Evolutionary conservation across 164 flowering plant genomes (phyloP).

Genomic region (Vitis rotundifolia): DNA sequence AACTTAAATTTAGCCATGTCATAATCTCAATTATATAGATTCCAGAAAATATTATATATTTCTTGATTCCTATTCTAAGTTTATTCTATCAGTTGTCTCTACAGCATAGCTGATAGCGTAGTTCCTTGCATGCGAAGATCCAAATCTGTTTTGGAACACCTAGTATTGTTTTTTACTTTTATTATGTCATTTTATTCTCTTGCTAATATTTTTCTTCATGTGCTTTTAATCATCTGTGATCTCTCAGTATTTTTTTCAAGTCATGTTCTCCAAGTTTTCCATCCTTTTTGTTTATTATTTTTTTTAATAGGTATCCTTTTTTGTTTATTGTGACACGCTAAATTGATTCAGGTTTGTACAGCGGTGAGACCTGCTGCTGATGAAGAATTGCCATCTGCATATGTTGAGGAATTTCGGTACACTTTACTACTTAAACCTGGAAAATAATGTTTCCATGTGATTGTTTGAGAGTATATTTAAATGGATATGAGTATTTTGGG

Average conservation of each 20-base stretch:
- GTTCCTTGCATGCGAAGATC: too few relatives aligned
- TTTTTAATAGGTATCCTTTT: too few relatives aligned
- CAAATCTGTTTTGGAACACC: too few relatives aligned
- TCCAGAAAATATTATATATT: too few relatives aligned
- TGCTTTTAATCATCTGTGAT: neutral
- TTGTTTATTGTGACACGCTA: slow-evolving; percentile 19
- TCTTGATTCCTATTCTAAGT: neutral
- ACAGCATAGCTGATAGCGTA: too few relatives aligned
- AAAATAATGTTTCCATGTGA: neutral
- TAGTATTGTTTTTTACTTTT: too few relatives aligned
- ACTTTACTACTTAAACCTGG: slow-evolving; percentile 12
- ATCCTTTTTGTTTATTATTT: neutral
- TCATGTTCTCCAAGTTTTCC: neutral
- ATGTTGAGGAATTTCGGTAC: slow-evolving; percentile 88
- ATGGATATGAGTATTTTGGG: too few relatives aligned
- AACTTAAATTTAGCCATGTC: too few relatives aligned
- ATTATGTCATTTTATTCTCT: too few relatives aligned
- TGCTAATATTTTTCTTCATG: too few relatives aligned
- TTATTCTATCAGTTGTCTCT: neutral
- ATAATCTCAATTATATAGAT: too few relatives aligned
- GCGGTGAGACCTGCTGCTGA: slow-evolving; percentile 80
- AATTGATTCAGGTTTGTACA: slow-evolving; percentile 82
- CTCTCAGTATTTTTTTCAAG: neutral
- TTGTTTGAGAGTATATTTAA: neutral
- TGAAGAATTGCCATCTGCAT: slow-evolving; percentile 90